Evolutionary conservation across 108 stramenopile genomes (phyloP).

Genomic region (Thalassiosira profunda): DNA sequence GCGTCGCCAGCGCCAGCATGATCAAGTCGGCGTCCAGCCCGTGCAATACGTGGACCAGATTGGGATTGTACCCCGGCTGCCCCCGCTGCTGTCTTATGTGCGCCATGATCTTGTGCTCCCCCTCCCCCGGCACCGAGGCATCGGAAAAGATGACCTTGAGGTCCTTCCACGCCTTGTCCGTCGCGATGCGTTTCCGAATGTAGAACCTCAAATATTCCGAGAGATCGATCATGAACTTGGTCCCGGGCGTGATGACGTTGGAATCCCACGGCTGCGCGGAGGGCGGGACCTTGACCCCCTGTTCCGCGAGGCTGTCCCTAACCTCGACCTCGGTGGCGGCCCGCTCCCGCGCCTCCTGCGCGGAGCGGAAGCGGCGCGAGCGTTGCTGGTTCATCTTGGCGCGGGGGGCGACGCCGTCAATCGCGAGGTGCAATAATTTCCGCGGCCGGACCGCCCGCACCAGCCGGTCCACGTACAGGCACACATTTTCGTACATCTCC

Average conservation of each 20-base stretch:
- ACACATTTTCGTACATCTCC: slow-evolving; percentile 98
- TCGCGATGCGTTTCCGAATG: slow-evolving; percentile 89
- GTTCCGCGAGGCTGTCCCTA: slow-evolving; percentile 72
- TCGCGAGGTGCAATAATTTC: slow-evolving; percentile 91
- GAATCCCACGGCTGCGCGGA: slow-evolving; percentile 92
- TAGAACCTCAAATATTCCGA: slow-evolving; percentile 91
- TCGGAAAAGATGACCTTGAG: slow-evolving; percentile 95
- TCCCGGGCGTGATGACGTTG: slow-evolving; percentile 99
- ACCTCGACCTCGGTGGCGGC: slow-evolving; percentile 86
- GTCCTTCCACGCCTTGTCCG: slow-evolving; percentile 93
- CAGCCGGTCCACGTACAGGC: slow-evolving; percentile 89
- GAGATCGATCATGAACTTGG: slow-evolving; percentile 95
- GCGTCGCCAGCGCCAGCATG: slow-evolving; percentile 99
- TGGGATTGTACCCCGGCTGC: slow-evolving; percentile 96
- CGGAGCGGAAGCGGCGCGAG: slow-evolving; percentile 93
- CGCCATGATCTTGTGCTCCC: slow-evolving; percentile 99
- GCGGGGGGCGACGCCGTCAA: slow-evolving; percentile 99
- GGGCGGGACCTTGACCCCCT: slow-evolving; percentile 67
- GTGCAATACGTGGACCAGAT: slow-evolving; percentile 95
- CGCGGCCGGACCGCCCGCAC: slow-evolving; percentile 88
- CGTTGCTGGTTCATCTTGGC: slow-evolving; percentile 99
- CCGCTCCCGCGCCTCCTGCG: slow-evolving; percentile 95
- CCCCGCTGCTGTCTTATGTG: slow-evolving; percentile 93
- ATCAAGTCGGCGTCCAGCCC: slow-evolving; percentile 99
- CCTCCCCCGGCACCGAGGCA: slow-evolving; percentile 97